A percentile compares a stretch with the other conserved stretches of the same genome.
Conservation (phyloP, 768 basidiomycete genomes). For the Trametes cubensis region DNA sequence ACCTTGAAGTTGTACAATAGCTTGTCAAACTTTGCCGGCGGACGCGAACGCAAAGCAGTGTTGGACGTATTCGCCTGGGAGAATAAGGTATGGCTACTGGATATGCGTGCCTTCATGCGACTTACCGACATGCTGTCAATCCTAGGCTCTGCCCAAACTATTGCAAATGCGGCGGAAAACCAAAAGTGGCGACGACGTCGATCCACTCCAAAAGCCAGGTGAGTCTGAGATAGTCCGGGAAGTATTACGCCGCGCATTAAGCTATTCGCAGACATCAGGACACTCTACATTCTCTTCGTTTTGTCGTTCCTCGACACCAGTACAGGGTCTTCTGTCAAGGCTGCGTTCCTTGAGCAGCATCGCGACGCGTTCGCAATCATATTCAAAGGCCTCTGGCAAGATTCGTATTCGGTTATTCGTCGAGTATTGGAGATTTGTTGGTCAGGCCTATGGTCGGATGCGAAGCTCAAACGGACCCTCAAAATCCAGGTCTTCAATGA, state of each 20-base stretch:
- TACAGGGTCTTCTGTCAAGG: slow-evolving; percentile 55
- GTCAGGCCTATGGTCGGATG: slow-evolving; percentile 77
- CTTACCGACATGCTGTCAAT: not conserved
- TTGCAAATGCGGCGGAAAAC: slow-evolving; percentile 69
- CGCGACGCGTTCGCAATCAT: slow-evolving; percentile 63
- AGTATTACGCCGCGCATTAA: not conserved
- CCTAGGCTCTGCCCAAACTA: slow-evolving; percentile 65
- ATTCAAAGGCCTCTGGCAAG: slow-evolving; percentile 74
- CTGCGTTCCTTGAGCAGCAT: slow-evolving; percentile 70
- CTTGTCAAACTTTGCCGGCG: slow-evolving; percentile 66
- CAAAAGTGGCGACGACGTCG: slow-evolving; percentile 41
- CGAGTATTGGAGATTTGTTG: slow-evolving; percentile 73
- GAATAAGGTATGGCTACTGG: slow-evolving; percentile 51
- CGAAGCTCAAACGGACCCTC: slow-evolving; percentile 66
- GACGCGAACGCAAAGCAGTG: slow-evolving; percentile 61
- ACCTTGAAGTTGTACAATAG: slow-evolving; percentile 65
- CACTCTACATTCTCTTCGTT: slow-evolving; percentile 71
- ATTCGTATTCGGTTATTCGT: slow-evolving; percentile 63
- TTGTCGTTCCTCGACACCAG: slow-evolving; percentile 67
- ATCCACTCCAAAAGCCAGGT: slow-evolving; percentile 63
- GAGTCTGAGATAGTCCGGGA: slow-evolving; percentile 18
- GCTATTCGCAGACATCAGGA: slow-evolving; percentile 67
- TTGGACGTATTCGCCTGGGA: slow-evolving; percentile 81
- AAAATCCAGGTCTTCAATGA: slow-evolving; percentile 78
- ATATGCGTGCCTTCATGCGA: not conserved